Evolutionary conservation across 768 basidiomycete genomes (phyloP).

Genomic region (Collybia nuda): DNA sequence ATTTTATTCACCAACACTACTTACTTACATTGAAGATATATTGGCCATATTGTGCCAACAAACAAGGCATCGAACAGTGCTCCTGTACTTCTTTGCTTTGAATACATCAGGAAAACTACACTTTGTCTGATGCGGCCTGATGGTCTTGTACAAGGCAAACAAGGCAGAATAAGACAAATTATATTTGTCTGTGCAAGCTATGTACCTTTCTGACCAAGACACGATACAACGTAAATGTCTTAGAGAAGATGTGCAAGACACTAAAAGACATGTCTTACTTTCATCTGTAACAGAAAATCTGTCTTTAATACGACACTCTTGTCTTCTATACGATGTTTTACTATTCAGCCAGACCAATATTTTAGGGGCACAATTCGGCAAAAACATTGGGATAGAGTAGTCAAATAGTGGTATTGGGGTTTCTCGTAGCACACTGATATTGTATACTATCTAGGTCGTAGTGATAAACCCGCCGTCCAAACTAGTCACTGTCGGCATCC

Average conservation of each 20-base stretch:
- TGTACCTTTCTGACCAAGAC: conserved; percentile 4
- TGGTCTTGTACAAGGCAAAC: not conserved
- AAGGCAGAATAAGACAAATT: conserved; percentile 1
- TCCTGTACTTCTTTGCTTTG: no score
- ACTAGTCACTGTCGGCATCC: conserved; percentile 4
- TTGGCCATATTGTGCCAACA: no score
- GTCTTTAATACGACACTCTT: not conserved
- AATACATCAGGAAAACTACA: conserved; percentile 2
- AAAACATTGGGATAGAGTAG: not conserved
- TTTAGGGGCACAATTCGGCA: not conserved
- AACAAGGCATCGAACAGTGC: no score
- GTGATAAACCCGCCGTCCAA: no score
- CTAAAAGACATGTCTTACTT: not conserved
- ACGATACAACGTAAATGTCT: not conserved
- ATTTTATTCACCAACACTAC: no score
- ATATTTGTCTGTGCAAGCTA: not conserved
- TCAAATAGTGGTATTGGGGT: not conserved
- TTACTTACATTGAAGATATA: no score
- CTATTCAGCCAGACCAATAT: not conserved
- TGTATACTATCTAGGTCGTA: not conserved
- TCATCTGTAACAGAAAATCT: not conserved
- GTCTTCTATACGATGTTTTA: not conserved
- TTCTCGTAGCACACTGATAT: not conserved
- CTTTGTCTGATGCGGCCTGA: conserved; percentile 1
- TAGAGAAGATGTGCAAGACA: not conserved